Conservation (phyloP, 2,329 filamentous ascomycete genomes). For the Talaromyces funiculosus region DNA sequence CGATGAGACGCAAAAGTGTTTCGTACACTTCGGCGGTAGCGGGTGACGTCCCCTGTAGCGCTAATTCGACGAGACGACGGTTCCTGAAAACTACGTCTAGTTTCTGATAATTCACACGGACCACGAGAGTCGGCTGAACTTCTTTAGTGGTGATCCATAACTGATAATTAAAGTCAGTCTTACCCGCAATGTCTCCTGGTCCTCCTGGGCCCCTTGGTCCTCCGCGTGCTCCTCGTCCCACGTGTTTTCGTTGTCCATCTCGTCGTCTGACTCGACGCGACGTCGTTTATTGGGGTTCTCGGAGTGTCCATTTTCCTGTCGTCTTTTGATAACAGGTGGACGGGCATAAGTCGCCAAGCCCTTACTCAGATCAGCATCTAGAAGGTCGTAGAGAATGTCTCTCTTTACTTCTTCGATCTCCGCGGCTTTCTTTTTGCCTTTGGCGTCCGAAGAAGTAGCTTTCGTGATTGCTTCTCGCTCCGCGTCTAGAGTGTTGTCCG, state of each 20-base stretch:
- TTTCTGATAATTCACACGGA: conserved; percentile 81
- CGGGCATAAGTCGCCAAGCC: conserved; percentile 28
- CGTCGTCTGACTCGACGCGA: conserved; percentile 24
- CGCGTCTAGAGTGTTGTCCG: conserved; percentile 36
- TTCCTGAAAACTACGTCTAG: conserved; percentile 78
- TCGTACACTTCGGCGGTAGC: conserved; percentile 74
- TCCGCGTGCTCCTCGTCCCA: conserved; percentile 34
- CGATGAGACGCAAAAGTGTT: conserved; percentile 64
- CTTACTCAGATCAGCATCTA: conserved; percentile 31
- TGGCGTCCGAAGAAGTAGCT: conserved; percentile 29
- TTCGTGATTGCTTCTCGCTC: conserved; percentile 27
- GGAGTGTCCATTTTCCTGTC: conserved; percentile 19
- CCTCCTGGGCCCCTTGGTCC: conserved; percentile 28
- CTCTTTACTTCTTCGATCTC: conserved; percentile 26
- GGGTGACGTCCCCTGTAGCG: conserved; percentile 63
- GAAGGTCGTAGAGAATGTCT: conserved; percentile 28
- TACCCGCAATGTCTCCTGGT: conserved; percentile 36
- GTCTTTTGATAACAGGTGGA: conserved; percentile 32
- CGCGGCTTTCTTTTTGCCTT: conserved; percentile 35
- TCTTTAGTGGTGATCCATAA: conserved; percentile 17
- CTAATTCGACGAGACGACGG: conserved; percentile 67
- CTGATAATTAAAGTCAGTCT: conserved; percentile 10
- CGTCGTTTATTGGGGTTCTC: conserved; percentile 19
- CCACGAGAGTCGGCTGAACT: conserved; percentile 61
- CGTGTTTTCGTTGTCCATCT: conserved; percentile 23